A percentile compares a stretch with the other conserved stretches of the same genome.
Evolutionary conservation across 495 filamentous ascomycete genomes (phyloP).

Genomic region (Pyrenula massariospora): DNA sequence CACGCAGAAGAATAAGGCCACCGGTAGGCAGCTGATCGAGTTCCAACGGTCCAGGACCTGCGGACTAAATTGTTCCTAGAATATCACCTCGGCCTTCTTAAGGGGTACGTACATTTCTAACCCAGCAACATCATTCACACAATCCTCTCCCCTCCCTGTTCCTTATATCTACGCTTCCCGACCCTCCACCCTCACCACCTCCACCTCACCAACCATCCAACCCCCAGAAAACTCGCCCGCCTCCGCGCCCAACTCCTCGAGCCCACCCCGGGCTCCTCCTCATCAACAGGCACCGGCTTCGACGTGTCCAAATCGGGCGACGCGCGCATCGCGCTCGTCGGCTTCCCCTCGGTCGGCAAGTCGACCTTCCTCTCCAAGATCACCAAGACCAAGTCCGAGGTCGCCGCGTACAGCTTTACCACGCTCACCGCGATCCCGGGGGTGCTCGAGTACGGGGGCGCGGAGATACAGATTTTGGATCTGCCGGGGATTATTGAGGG

Average conservation of each 20-base stretch:
- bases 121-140: not conserved
- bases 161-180: conserved; percentile 1
- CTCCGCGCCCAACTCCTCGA: conserved; percentile 92
- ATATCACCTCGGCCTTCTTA: conserved; percentile 94
- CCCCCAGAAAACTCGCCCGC: conserved; percentile 82
- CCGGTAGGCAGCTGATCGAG: conserved; percentile 44
- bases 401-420: conserved; percentile 95
- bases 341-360: conserved; percentile 97
- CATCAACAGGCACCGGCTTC: conserved; percentile 68
- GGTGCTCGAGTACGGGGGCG: conserved; percentile 94
- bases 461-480: conserved; percentile 97
- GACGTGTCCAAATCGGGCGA: conserved; percentile 97
- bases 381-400: conserved; percentile 95
- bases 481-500: conserved; percentile 98
- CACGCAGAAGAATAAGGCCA: conserved; percentile 99
- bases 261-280: conserved; percentile 66
- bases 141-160: not conserved
- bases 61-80: conserved; percentile 48
- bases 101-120: conserved; percentile 53
- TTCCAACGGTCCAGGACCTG: too few relatives aligned
- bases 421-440: conserved; percentile 96
- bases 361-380: conserved; percentile 98
- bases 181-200: not conserved
- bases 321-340: conserved; percentile 92
- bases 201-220: too few relatives aligned